Evolutionary conservation across 1,284 basidiomycete genomes (phyloP).

Genomic region (Malassezia brasiliensis): DNA sequence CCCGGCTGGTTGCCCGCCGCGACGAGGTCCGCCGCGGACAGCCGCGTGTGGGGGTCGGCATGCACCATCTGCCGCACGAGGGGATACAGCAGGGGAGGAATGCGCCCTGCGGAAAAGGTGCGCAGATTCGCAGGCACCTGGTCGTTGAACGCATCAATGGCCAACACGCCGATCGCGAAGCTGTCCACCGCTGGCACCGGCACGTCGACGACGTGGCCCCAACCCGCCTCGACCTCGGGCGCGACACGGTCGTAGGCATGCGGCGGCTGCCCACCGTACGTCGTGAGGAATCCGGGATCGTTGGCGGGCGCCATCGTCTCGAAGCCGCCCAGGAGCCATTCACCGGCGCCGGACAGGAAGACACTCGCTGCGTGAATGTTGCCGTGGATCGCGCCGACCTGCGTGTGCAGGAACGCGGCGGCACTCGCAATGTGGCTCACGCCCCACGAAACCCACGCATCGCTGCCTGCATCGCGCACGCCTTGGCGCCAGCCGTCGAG

Average conservation of each 20-base stretch:
- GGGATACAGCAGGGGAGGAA: conserved; percentile 68
- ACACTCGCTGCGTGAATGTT: conserved; percentile 68
- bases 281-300: conserved; percentile 38
- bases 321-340: conserved; percentile 93
- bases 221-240: conserved; percentile 86
- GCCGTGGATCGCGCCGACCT: conserved; percentile 61
- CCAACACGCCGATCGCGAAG: conserved; percentile 33
- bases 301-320: conserved; percentile 59
- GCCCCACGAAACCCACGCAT: conserved; percentile 78
- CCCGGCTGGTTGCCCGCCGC: conserved; percentile 42
- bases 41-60: conserved; percentile 69
- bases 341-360: conserved; percentile 71
- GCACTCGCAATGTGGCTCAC: conserved; percentile 68
- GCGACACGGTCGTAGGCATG: conserved; percentile 51
- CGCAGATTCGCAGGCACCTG: conserved; percentile 55
- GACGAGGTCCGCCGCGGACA: conserved; percentile 53
- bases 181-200: conserved; percentile 30
- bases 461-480: conserved; percentile 54
- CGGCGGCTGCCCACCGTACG: conserved; percentile 33
- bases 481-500: conserved; percentile 53
- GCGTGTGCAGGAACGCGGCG: conserved; percentile 66
- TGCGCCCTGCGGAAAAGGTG: conserved; percentile 63
- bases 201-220: conserved; percentile 43
- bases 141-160: conserved; percentile 39
- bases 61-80: conserved; percentile 78